Evolutionary conservation across 1,139 yeast species (phyloP).

Genomic region (Geotrichum australiense): DNA sequence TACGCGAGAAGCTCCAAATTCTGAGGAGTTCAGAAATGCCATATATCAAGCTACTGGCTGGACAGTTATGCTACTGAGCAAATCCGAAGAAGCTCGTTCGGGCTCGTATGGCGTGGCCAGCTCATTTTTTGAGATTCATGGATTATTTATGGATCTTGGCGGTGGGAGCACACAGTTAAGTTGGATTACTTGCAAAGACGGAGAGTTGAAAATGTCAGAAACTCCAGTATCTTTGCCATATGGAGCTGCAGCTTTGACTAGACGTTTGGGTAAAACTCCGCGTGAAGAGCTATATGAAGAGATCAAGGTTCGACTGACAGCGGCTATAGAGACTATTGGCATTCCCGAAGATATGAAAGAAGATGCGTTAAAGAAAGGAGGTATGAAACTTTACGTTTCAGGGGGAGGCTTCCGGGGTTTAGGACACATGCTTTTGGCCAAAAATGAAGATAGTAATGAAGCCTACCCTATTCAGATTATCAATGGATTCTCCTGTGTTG

Average conservation of each 20-base stretch:
- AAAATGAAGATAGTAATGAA: slow-evolving; percentile 46
- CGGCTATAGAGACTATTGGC: slow-evolving; percentile 42
- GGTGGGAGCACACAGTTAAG: slow-evolving; percentile 60
- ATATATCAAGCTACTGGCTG: slow-evolving; percentile 52
- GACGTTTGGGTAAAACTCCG: slow-evolving; percentile 45
- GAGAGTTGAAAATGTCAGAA: slow-evolving; percentile 46
- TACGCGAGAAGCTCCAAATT: slow-evolving; percentile 55
- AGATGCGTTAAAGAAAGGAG: slow-evolving; percentile 45
- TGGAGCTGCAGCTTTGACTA: slow-evolving; percentile 58
- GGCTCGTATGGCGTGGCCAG: slow-evolving; percentile 67
- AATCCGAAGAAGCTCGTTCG: slow-evolving; percentile 54
- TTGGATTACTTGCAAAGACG: slow-evolving; percentile 52
- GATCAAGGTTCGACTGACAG: slow-evolving; percentile 32
- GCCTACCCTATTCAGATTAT: slow-evolving; percentile 47
- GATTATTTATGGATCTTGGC: slow-evolving; percentile 60
- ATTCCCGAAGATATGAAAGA: slow-evolving; percentile 26
- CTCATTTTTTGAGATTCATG: slow-evolving; percentile 53
- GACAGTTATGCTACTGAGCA: slow-evolving; percentile 50
- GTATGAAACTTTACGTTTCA: slow-evolving; percentile 52
- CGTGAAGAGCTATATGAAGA: slow-evolving; percentile 21
- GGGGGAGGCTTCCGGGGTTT: slow-evolving; percentile 65
- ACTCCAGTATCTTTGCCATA: slow-evolving; percentile 56
- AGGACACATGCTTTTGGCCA: slow-evolving; percentile 49
- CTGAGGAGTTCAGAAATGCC: slow-evolving; percentile 47
- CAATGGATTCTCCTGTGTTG: slow-evolving; percentile 55